phyloP scores from a whole-genome alignment of 805 yeast genomes.

The Yamadazyma scolyti region DNA sequence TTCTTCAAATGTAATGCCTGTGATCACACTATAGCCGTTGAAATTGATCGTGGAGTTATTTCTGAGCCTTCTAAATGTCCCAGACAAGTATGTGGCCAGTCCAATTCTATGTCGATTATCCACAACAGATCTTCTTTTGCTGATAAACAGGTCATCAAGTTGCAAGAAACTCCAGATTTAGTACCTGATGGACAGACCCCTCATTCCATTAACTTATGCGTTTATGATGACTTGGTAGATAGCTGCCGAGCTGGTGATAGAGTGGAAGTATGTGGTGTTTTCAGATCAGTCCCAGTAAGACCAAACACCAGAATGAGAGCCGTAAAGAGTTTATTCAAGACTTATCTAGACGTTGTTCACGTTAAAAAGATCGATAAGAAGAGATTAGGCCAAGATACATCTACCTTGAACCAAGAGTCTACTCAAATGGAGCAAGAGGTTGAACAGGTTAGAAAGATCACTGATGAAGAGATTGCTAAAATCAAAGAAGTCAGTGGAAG shows the following conservation, averaged over 20 bases:
- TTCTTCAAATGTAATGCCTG: slow-evolving; percentile 94
- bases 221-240: slow-evolving; percentile 94
- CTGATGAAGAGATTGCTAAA: slow-evolving; percentile 63
- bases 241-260: slow-evolving; percentile 95
- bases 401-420: slow-evolving; percentile 54
- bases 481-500: slow-evolving; percentile 63
- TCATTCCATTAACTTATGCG: slow-evolving; percentile 89
- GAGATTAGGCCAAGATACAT: slow-evolving; percentile 74
- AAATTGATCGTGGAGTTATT: slow-evolving; percentile 90
- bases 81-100: slow-evolving; percentile 76
- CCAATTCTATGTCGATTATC: slow-evolving; percentile 82
- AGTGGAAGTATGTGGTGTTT: slow-evolving; percentile 91
- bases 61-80: slow-evolving; percentile 93
- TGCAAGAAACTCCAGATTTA: slow-evolving; percentile 94
- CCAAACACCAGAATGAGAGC: slow-evolving; percentile 83
- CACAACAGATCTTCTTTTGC: slow-evolving; percentile 93
- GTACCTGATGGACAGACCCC: slow-evolving; percentile 99
- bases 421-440: slow-evolving; percentile 66
- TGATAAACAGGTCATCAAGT: slow-evolving; percentile 89
- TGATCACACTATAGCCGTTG: slow-evolving; percentile 87
- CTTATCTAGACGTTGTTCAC: slow-evolving; percentile 92
- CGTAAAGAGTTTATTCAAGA: slow-evolving; percentile 79
- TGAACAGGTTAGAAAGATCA: slow-evolving; percentile 68
- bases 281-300: slow-evolving; percentile 88
- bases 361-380: slow-evolving; percentile 80